A percentile compares a stretch with the other conserved stretches of the same genome.
These are phyloP conservation scores for Schoenoplectus tabernaemontani DNA, from an alignment of 202 grass and related monocot genomes.

Conservation along the genomic window DNA sequence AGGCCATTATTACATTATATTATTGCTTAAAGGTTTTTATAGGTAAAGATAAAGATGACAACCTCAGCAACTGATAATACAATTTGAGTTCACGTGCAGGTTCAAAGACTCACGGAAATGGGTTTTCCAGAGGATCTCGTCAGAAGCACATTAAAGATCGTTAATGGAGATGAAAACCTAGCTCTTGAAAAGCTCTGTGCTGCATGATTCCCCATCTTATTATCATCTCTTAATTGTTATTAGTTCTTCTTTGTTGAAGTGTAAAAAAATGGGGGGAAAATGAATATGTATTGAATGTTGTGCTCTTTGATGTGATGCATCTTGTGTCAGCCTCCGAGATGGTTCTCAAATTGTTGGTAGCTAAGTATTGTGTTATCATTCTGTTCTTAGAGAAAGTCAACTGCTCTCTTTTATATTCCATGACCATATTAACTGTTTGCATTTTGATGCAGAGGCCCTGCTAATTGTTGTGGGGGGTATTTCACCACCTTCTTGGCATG, in stretches of 20 bases:
- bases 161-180: slow-evolving; percentile 83
- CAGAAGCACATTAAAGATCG: slow-evolving; percentile 64
- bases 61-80: background rate
- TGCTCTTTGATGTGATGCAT: slow-evolving; percentile 14
- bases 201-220: slow-evolving; percentile 14
- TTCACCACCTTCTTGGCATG: too few species aligned
- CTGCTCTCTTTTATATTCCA: background rate
- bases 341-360: background rate
- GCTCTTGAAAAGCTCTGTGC: slow-evolving; percentile 95
- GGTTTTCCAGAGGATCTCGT: slow-evolving; percentile 87
- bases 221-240: background rate
- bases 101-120: slow-evolving; percentile 92
- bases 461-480: too few species aligned
- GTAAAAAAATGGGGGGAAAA: slow-evolving; percentile 7
- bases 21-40: background rate
- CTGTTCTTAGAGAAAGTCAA: background rate
- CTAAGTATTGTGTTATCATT: slow-evolving; percentile 6
- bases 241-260: slow-evolving; percentile 27
- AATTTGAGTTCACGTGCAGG: slow-evolving; percentile 29
- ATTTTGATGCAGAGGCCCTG: background rate
- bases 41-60: background rate
- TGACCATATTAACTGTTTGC: background rate
- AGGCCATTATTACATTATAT: background rate
- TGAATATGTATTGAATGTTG: background rate
- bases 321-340: background rate